A percentile compares a stretch with the other conserved stretches of the same genome.
Evolutionary conservation across 2,329 filamentous ascomycete genomes (phyloP).

Genomic region (Sporothrix sp.): DNA sequence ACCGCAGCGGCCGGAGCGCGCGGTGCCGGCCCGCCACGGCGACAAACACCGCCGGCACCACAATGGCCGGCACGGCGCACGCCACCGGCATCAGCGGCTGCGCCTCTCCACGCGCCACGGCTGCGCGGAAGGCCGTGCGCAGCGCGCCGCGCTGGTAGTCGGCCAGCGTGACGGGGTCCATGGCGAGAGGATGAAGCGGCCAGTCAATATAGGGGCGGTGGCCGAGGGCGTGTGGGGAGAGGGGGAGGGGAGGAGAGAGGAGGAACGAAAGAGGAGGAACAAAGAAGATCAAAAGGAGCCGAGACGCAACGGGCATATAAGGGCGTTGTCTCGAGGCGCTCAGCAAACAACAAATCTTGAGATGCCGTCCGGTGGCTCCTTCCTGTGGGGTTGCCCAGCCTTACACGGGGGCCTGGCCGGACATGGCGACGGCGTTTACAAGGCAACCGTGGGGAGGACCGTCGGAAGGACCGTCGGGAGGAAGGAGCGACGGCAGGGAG

Average conservation of each 20-base stretch:
- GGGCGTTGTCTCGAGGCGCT: no score
- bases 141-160: slow-evolving; percentile 16
- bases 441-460: no score
- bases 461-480: no score
- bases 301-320: no score
- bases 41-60: slow-evolving; percentile 46
- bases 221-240: background rate
- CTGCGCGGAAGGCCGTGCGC: slow-evolving; percentile 11
- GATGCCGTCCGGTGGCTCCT: no score
- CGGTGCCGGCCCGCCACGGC: slow-evolving; percentile 29
- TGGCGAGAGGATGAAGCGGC: background rate
- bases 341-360: no score
- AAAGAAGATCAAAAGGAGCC: no score
- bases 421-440: no score
- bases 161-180: slow-evolving; percentile 12
- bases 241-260: background rate
- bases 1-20: slow-evolving; percentile 36
- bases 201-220: background rate
- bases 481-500: no score
- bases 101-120: slow-evolving; percentile 9
- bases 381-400: no score
- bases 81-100: slow-evolving; percentile 44
- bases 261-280: no score
- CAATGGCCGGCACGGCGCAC: slow-evolving; percentile 35
- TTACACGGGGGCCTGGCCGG: no score